A percentile compares a stretch with the other conserved stretches of the same genome.
Conservation (phyloP, 2,329 filamentous ascomycete species). For the Epichloe amarillans region DNA sequence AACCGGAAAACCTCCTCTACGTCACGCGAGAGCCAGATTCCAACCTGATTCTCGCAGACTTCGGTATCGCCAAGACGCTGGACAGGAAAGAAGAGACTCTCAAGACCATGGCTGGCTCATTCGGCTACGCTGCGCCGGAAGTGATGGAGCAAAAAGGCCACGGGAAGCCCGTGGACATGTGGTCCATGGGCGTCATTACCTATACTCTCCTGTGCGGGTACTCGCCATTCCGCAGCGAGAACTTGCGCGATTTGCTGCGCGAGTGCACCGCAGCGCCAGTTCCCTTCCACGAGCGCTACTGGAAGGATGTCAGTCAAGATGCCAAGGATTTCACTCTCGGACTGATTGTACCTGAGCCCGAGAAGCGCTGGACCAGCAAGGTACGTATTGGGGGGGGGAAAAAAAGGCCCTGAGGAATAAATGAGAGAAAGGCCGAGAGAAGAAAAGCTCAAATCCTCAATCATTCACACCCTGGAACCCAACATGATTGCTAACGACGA, state of each 20-base stretch:
- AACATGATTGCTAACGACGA: not conserved
- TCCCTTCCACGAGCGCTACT: conserved; percentile 94
- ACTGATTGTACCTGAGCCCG: conserved; percentile 67
- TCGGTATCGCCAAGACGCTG: conserved; percentile 97
- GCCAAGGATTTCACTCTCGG: conserved; percentile 87
- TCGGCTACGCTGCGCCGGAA: conserved; percentile 93
- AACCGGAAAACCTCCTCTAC: conserved; percentile 95
- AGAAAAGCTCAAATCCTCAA: not conserved
- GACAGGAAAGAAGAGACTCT: conserved; percentile 82
- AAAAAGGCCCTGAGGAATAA: not conserved
- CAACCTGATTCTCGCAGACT: conserved; percentile 85
- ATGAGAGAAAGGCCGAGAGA: not conserved
- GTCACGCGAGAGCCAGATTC: conserved; percentile 66
- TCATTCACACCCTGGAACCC: not conserved
- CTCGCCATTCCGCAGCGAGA: conserved; percentile 94
- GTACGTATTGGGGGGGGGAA: conserved; percentile 29
- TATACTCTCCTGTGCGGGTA: conserved; percentile 97
- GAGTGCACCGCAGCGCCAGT: conserved; percentile 78
- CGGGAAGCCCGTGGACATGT: conserved; percentile 98
- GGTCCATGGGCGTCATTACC: conserved; percentile 96
- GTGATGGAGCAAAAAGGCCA: conserved; percentile 98
- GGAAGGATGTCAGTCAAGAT: conserved; percentile 91
- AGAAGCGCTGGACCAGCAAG: conserved; percentile 64
- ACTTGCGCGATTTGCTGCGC: conserved; percentile 80
- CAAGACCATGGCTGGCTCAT: conserved; percentile 96